These are phyloP conservation scores for Meyerozyma guilliermondii DNA, from an alignment of 1,139 yeast genomes.

Conservation along the genomic window DNA sequence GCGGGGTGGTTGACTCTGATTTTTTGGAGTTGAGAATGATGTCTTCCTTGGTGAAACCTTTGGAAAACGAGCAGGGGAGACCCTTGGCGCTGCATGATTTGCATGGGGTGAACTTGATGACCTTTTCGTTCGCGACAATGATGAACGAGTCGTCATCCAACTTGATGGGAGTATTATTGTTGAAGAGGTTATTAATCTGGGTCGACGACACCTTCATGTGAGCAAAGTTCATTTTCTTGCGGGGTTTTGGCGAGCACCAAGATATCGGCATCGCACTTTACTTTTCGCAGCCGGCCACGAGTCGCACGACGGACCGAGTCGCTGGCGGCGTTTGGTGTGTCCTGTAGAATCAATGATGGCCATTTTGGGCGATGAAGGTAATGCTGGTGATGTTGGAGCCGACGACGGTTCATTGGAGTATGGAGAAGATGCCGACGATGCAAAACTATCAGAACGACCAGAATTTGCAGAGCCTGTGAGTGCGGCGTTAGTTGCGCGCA, in stretches of 20 bases:
- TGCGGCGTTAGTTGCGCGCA: background rate
- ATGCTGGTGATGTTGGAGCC: background rate
- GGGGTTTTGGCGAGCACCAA: conserved; percentile 2
- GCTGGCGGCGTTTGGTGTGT: conserved; percentile 44
- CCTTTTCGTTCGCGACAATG: conserved; percentile 26
- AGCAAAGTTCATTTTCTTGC: conserved; percentile 2
- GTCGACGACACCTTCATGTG: background rate
- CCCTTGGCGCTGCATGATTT: conserved; percentile 43
- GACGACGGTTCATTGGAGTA: background rate
- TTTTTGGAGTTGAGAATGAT: conserved; percentile 25
- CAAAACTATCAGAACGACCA: background rate
- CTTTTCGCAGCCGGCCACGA: conserved; percentile 66
- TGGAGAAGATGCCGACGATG: background rate
- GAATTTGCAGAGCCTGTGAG: no score
- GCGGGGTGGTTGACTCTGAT: conserved; percentile 1
- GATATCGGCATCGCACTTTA: conserved; percentile 70
- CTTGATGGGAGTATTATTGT: conserved; percentile 5
- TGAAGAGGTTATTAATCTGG: conserved; percentile 2
- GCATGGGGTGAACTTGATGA: conserved; percentile 47
- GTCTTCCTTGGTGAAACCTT: conserved; percentile 59
- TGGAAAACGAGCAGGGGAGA: conserved; percentile 46
- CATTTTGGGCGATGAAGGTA: background rate
- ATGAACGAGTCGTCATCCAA: conserved; percentile 10
- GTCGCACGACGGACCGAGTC: conserved; percentile 76
- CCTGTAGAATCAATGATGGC: background rate